Evolutionary conservation across 495 filamentous ascomycete species (phyloP).

Genomic region (Pyrenopolyporus hunteri): DNA sequence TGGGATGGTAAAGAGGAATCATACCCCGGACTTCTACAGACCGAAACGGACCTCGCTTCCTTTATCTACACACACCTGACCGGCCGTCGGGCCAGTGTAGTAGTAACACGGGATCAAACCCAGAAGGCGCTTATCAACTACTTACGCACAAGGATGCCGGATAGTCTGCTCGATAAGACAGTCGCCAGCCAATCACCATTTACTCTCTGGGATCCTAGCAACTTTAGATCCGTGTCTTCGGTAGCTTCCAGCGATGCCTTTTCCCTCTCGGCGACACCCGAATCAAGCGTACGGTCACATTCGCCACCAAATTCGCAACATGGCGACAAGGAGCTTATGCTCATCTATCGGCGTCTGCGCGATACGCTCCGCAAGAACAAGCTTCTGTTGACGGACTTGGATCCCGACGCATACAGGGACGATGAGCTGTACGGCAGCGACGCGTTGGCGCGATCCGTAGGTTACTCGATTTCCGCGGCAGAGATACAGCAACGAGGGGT

Average conservation of each 20-base stretch:
- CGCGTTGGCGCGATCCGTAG: slow-evolving; percentile 74
- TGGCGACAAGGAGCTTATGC: slow-evolving; percentile 73
- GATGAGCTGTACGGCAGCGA: slow-evolving; percentile 68
- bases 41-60: slow-evolving; percentile 64
- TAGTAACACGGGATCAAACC: slow-evolving; percentile 51
- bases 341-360: slow-evolving; percentile 78
- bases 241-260: slow-evolving; percentile 36
- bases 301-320: slow-evolving; percentile 45
- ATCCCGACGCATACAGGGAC: slow-evolving; percentile 30
- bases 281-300: slow-evolving; percentile 39
- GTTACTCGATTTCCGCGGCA: slow-evolving; percentile 84
- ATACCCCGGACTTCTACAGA: slow-evolving; percentile 70
- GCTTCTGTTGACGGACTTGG: slow-evolving; percentile 46
- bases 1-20: slow-evolving; percentile 91
- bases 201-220: slow-evolving; percentile 27
- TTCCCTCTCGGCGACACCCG: slow-evolving; percentile 34
- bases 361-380: slow-evolving; percentile 78
- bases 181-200: slow-evolving; percentile 37
- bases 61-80: slow-evolving; percentile 61
- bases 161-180: slow-evolving; percentile 64
- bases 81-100: slow-evolving; percentile 43
- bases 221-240: slow-evolving; percentile 33
- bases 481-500: slow-evolving; percentile 93
- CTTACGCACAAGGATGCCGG: slow-evolving; percentile 63
- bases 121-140: slow-evolving; percentile 70